Base-by-base conservation (phyloP, 1,284 basidiomycete genomes). In the Takashimella koratensis region DNA sequence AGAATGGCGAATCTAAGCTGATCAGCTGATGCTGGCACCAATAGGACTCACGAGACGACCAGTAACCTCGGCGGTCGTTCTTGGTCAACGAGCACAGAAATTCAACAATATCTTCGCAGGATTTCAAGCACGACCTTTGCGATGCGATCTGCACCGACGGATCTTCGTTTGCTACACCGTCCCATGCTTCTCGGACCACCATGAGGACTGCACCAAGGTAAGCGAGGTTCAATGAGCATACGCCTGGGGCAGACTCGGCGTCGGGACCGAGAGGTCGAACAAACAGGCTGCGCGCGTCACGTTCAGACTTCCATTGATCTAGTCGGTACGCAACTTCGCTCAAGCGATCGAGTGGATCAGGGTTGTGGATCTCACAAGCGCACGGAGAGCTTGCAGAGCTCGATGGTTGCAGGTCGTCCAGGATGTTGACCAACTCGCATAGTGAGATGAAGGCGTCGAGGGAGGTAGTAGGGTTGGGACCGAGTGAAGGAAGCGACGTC, bases 41-140 rank as follows among this genome's bases (percentile, higher is more conserved):
- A n/a, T n/a, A n/a, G n/a, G 42, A 50, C 52, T 23, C 22, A 54
- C 52, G 49, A 5, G 56, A 51, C 5, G 56, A 51, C 57, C 57
- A 58, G 43, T 54, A 58, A 4, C 57, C 53, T 20, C 23, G 24
- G n/a, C 45, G 30, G 21, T 54, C 57, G n/a, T 19, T 13, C 2
- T 25, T 16, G 10, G n/a, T 24, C 27, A 58, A 49, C 8, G 11
- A n/a, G 21, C 25, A 42, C 20, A 58, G 22, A 19, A 58, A 54
- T 20, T 48, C 40, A 26, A 58, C 57, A 21, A 58, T 44, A 12
- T 48, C 47, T 24, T 36, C 43, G 11, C 51, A 48, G 5, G 48
- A 23, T 26, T 43, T 42, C 24, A 50, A 25, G 26, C 49, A 50
- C 5, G 40, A 39, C 23, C 25, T 43, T 43, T 43, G 49, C 27